Evolutionary conservation across 331 rosid genomes (phyloP).

Genomic region (Erythrophleum ivorense): DNA sequence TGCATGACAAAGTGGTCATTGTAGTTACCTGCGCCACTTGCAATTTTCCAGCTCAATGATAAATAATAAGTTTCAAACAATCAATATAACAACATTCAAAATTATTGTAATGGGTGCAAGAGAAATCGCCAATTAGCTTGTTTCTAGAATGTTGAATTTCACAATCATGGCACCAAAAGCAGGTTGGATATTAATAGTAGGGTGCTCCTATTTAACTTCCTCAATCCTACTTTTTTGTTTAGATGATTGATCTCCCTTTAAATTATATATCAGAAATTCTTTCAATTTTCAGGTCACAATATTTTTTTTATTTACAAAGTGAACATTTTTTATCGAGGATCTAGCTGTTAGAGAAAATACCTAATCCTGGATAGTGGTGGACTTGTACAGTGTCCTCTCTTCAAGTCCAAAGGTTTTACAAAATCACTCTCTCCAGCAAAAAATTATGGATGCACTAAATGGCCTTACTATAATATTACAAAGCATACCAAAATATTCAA

Average conservation of each 20-base stretch:
- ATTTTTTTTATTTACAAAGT: neutral
- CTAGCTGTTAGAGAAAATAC: neutral
- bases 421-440: neutral
- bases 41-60: conserved; percentile 47
- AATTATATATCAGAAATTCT: neutral
- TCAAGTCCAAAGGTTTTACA: neutral
- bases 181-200: neutral
- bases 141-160: neutral
- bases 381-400: neutral
- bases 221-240: too few relatives aligned
- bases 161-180: neutral
- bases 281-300: neutral
- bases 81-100: neutral
- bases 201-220: neutral
- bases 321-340: neutral
- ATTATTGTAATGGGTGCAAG: neutral
- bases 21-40: conserved; percentile 44
- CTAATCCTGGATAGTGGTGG: neutral
- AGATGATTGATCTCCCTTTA: neutral
- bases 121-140: neutral
- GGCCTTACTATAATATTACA: neutral
- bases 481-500: conserved; percentile 2
- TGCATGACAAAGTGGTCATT: conserved; percentile 56
- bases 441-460: neutral
- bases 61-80: neutral